Evolutionary conservation across 2,329 filamentous ascomycete genomes (phyloP), one percentile per base, ranked within the genome.

Genomic region (Juglanconis juglandina): DNA sequence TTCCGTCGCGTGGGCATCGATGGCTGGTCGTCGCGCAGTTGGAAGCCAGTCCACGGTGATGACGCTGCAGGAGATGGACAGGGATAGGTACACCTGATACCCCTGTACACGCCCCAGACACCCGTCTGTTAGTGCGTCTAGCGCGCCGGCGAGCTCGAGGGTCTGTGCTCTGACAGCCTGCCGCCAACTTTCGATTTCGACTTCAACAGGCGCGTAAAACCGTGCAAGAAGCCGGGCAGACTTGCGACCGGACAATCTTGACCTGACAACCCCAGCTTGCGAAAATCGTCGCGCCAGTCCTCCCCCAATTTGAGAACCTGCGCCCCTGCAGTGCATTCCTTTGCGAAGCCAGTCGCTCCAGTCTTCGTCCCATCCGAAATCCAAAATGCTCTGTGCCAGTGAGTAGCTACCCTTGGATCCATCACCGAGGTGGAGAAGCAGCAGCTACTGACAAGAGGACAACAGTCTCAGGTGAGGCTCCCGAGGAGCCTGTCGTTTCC

Each of bases 391-490:
- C 32, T 64, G 62, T 56, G 62, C 59, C 11, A 64, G 62, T 64
- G 53, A 32, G 62, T 63, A 7, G 24, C 17, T 9, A 24, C n/a
- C 2, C 14, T 17, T 17, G n/a, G n/a, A 8, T 8, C 39, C 33
- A 39, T 30, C 4, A 30, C 35, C 30, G 6, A 54, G 17, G 32
- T 33, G 30, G 24, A n/a, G 17, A 39, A 13, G 34, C 33, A 17
- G 33, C 41, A 17, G 33, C 41, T 17, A 33, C 61, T 59, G 42
- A 60, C 54, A 53, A 14, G 30, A 51, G 24, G 44, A 41, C 24
- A 32, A 58, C 71, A 96, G 94, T 99, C 76, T 99, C 95, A 64
- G 95, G 95, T 78, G 94, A 97, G 84, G 88, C 92, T 79, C 94
- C 95, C 66, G 90, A 96, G 79, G 89, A 92, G 77, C 93, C 95